Evolutionary conservation across 192 early-diverging fungal species (phyloP), one percentile per base, ranked within the genome.

Genomic region (Backusella sp.): DNA sequence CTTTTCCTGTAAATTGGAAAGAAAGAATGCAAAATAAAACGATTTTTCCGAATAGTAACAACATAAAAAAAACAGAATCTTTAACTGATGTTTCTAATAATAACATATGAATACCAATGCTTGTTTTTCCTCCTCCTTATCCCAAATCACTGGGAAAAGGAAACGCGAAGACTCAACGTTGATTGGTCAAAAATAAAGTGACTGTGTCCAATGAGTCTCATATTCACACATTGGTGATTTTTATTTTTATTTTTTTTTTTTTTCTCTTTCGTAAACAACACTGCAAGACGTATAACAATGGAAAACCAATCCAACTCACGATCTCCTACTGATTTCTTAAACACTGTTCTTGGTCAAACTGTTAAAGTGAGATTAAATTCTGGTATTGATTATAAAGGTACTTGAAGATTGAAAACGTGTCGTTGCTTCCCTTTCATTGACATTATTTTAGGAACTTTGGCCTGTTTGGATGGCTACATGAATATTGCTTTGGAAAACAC

Each of bases 401-500:
- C 44, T 66, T 37, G 8, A 17, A n/a, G 28, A 62, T 53, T 53
- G 19, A 53, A 53, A 1, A 17, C 42, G 0, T 49, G 6, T n/a
- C 32, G 32, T 32, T 3, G 1, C 0, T 19, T n/a, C 1, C 6
- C 6, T 44, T 14, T 49, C 46, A 49, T 49, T 49, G 19, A 49
- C 46, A 62, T 26, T 3, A 4, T 62, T 0, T 26, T 77, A 94
- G 94, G 94, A 26, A 87, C 92, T 11, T 84, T 98, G 52, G 93
- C 96, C 17, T 97, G 96, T 82, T 80, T 99, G 73, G 96, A 99
- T 80, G 95, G 96, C 12, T 99, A 95, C 75, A 95, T 95, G 97
- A 98, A 99, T 84, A 97, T 99, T 86, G 97, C 96, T 14, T 73
- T 99, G 80, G 97, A 98, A 84, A 90, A 96, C 72, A 97, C 96